Evolutionary conservation across 306 rosid genomes (phyloP), one percentile per base, ranked within the genome.

Genomic region (Rosa multiflora): DNA sequence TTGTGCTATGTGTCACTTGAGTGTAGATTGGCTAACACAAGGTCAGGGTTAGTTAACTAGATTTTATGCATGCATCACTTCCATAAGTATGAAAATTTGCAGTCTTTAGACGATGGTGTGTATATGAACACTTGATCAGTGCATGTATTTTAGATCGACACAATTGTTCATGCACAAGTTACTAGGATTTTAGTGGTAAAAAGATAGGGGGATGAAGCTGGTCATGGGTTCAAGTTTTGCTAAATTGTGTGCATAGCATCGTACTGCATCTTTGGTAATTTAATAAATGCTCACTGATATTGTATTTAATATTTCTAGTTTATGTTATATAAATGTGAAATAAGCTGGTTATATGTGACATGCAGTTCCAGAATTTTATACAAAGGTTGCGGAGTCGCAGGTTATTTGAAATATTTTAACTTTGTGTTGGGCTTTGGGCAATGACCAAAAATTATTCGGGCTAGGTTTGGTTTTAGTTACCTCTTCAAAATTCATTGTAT

Each of bases 341-440:
- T 76, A 78, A 86, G 70, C 64, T 53, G 73, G 61, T 86, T 80
- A 69, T 77, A 73, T 82, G 64, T 80, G 67, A 47, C 56, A 21
- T 87, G 94, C 99, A 96, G 99, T 85, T 58, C 85, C 90, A 4
- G 99, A 93, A 69, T 85, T n/a, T 52, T 91, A 47, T 74, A 89
- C 96, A 69, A 83, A 82, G 81, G 97, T 96, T 81, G 93, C 93
- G 67, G 98, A 93, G 78, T 78, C 96, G n/a, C 84, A n/a, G 37
- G 37, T 32, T 32, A 32, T 32, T 32, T 32, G 3, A 32, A 32
- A 32, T 32, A 32, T 32, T 2, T 32, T 32, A 2, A 32, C 37
- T 2, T 32, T 32, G 3, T 2, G 37, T 26, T 26, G 29, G 29
- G 29, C 29, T 26, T 26, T 26, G 29, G 29, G 29, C 29, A 26